Evolutionary conservation across 345 rosid genomes (phyloP).

Genomic region (Bruguiera parviflora): DNA sequence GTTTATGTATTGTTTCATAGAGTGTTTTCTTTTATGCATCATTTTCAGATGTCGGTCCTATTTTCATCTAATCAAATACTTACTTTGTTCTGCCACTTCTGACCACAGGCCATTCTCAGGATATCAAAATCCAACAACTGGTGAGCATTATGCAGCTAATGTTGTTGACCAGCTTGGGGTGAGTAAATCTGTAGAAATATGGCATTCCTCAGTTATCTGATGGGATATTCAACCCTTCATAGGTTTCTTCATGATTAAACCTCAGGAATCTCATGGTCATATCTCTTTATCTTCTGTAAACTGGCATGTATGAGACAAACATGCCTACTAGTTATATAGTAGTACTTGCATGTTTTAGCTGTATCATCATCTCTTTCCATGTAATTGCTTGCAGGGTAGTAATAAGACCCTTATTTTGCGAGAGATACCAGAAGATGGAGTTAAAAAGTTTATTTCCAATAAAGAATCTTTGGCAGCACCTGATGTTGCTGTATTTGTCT

Average conservation of each 20-base stretch:
- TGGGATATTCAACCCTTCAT: not conserved
- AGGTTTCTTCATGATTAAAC: not conserved
- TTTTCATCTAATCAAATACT: not conserved
- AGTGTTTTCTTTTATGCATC: not conserved
- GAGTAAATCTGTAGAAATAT: constrained; percentile 25
- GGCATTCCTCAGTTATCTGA: not conserved
- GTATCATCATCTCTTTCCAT: constrained; percentile 11
- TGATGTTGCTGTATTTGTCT: constrained; percentile 70
- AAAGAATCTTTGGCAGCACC: constrained; percentile 57
- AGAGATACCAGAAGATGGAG: constrained; percentile 72
- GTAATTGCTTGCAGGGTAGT: constrained; percentile 39
- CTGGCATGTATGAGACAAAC: not conserved
- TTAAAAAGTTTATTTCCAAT: constrained; percentile 41
- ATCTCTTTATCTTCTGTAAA: no score
- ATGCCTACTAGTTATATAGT: constrained; percentile 6
- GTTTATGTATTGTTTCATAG: constrained; percentile 15
- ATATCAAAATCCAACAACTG: constrained; percentile 39
- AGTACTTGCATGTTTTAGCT: constrained; percentile 10
- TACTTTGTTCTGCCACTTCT: constrained; percentile 8
- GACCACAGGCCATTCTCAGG: constrained; percentile 58
- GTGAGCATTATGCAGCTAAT: constrained; percentile 55
- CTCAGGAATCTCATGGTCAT: no score
- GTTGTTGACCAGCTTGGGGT: constrained; percentile 67
- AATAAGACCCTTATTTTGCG: constrained; percentile 65
- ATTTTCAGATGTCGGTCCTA: not conserved